phyloP scores from a whole-genome alignment of 169 alveolate species.

The Plasmodium relictum region DNA sequence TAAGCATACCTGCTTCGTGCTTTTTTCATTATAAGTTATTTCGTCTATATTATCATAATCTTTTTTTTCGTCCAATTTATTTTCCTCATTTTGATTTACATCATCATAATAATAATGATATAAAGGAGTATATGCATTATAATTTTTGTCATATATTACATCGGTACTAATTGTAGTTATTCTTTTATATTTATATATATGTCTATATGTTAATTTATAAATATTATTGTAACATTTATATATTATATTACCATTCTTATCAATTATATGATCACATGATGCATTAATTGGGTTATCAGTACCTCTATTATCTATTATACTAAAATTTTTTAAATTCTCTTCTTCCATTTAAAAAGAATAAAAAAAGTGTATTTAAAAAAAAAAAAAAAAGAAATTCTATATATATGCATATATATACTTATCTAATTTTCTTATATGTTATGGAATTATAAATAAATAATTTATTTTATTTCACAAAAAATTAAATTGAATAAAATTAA shows the following conservation, averaged over 20 bases:
- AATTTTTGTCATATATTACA: conserved; percentile 31
- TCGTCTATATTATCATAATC: conserved; percentile 27
- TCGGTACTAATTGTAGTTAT: conserved; percentile 52
- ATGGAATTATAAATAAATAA: neutral
- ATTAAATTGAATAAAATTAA: neutral
- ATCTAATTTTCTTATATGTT: neutral
- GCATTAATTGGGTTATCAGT: conserved; percentile 10
- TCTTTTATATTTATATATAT: conserved; percentile 56
- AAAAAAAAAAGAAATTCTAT: neutral
- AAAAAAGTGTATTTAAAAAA: neutral
- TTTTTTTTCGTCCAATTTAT: too few relatives aligned
- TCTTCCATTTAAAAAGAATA: conserved; percentile 31
- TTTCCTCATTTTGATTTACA: neutral
- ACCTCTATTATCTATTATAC: conserved; percentile 30
- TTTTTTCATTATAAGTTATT: conserved; percentile 13
- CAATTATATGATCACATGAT: conserved; percentile 52
- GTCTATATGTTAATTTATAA: conserved; percentile 56
- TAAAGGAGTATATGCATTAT: conserved; percentile 49
- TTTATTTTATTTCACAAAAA: neutral
- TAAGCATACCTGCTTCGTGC: conserved; percentile 47
- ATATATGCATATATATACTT: conserved; percentile 3
- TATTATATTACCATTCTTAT: conserved; percentile 62
- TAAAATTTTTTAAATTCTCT: conserved; percentile 21
- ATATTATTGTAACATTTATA: conserved; percentile 43
- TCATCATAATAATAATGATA: conserved; percentile 56